Evolutionary conservation across 2,329 filamentous ascomycete genomes (phyloP).

Genomic region (Leptosphaerulina australis): DNA sequence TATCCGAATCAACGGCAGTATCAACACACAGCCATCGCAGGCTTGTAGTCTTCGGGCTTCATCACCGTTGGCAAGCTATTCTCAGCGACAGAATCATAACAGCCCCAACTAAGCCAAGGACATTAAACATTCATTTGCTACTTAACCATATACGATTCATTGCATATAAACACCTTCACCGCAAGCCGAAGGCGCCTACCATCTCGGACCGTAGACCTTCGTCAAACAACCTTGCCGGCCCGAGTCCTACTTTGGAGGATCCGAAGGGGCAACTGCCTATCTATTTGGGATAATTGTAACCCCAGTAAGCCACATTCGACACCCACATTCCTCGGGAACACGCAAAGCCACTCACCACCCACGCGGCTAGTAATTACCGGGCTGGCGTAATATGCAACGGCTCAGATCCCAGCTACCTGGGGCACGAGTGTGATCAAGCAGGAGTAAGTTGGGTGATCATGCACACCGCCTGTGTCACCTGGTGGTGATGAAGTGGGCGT

Average conservation of each 20-base stretch:
- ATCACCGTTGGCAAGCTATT: neutral
- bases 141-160: neutral
- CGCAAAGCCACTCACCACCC: slow-evolving; percentile 3
- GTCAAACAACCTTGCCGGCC: neutral
- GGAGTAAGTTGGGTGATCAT: neutral
- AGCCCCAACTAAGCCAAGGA: neutral
- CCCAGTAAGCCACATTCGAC: slow-evolving; percentile 7
- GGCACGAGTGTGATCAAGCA: neutral
- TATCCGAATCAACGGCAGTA: no score
- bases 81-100: neutral
- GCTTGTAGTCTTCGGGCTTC: neutral
- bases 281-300: neutral
- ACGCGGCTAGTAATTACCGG: slow-evolving; percentile 16
- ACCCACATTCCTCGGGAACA: slow-evolving; percentile 2
- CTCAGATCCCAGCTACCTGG: neutral
- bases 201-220: slow-evolving; percentile 5
- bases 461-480: slow-evolving; percentile 16
- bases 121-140: neutral
- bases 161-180: neutral
- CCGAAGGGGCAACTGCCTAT: neutral
- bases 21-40: neutral
- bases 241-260: slow-evolving; percentile 1
- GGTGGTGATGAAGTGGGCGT: neutral
- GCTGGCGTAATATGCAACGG: slow-evolving; percentile 1
- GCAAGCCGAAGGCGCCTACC: neutral